phyloP scores from a whole-genome alignment of 1,139 yeast genomes.

The Taphrina confusa region DNA sequence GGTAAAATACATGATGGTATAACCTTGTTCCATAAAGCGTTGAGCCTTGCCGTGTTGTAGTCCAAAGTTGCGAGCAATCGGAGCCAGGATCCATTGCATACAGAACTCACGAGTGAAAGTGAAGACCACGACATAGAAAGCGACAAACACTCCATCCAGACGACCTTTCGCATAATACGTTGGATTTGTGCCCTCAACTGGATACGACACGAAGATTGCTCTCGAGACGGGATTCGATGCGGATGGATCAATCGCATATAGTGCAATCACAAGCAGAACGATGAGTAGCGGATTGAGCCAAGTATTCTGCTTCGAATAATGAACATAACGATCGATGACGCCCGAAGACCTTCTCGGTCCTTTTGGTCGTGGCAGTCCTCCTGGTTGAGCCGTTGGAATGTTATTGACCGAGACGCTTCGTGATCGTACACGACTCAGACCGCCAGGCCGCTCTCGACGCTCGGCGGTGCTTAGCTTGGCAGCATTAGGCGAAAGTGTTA shows the following conservation, averaged over 20 bases:
- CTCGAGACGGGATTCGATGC: conserved; percentile 22
- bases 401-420: conserved; percentile 30
- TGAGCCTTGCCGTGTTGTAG: conserved; percentile 49
- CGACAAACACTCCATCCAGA: conserved; percentile 77
- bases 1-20: conserved; percentile 79
- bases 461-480: conserved; percentile 2
- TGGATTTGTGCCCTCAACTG: conserved; percentile 38
- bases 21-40: conserved; percentile 91
- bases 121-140: conserved; percentile 79
- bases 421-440: conserved; percentile 20
- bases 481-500: conserved; percentile 1
- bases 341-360: conserved; percentile 12
- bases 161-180: conserved; percentile 76
- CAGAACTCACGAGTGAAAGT: conserved; percentile 86
- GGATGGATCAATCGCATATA: conserved; percentile 16
- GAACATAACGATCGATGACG: conserved; percentile 12
- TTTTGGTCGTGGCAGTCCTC: conserved; percentile 25
- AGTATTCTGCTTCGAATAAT: conserved; percentile 21
- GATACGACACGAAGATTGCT: conserved; percentile 35
- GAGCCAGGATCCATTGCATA: conserved; percentile 79
- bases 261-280: conserved; percentile 13
- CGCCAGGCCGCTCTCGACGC: conserved; percentile 5
- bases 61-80: conserved; percentile 58
- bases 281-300: conserved; percentile 31
- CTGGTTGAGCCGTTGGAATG: conserved; percentile 31